Base-by-base conservation (phyloP, 805 yeast genomes). In the Starmerella riodocensis region DNA sequence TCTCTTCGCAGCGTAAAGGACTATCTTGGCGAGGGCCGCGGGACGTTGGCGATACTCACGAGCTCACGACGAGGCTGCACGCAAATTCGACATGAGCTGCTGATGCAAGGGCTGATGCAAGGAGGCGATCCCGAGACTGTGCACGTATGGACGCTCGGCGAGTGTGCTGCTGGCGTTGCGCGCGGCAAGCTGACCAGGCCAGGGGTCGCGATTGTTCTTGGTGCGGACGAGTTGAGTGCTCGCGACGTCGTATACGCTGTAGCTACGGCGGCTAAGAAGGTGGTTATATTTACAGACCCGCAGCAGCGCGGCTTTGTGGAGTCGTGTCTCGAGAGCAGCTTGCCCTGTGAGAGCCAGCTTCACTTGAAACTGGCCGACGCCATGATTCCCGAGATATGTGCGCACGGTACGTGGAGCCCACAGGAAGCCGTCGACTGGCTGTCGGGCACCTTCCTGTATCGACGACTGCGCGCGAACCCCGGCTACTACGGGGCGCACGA, bases 351-450 rank as follows among this genome's bases (percentile, higher is more conserved):
- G 57, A 83, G 95, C 59, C 72, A 68, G 49, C 53, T 85, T 47
- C 70, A 69, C 40, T 58, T 63, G 14, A 60, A 61, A 39, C 48
- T 85, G 12, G 76, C 71, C 43, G 96, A 91, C 54, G 66, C 71
- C 0, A 67, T 88, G 26, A 57, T 81, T 30, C 70, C 73, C 32
- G 97, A 83, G 50, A 76, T 85, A n/a, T 71, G 80, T 27, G 70
- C 75, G 6, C 64, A 72, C 2, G 64, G 75, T 12, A 69, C 88
- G 41, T 67, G 64, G 33, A 65, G 71, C 6, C 74, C 80, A 53
- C 95, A 86, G 51, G 91, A 80, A 49, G 82, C 93, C 51, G 72
- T 91, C 43, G 95, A 88, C 52, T 84, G 94, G 93, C 53, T 91
- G 25, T 80, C 95, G 0, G 82, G 71, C 55, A 70, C 94, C 0